Conservation (phyloP, 2,329 filamentous ascomycete genomes). For the Fusarium poae region DNA sequence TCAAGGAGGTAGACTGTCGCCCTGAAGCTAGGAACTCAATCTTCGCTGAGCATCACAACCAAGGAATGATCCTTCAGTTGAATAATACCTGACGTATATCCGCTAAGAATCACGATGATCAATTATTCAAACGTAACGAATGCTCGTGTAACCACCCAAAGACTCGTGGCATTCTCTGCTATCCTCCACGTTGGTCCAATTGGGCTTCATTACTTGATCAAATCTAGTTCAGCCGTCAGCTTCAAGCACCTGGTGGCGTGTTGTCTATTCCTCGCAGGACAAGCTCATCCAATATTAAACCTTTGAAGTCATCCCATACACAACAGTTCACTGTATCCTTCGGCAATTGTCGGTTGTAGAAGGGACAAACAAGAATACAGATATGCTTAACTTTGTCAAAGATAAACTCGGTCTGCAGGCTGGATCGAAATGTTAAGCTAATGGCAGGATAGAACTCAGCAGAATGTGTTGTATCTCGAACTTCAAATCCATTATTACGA, state of each 20-base stretch:
- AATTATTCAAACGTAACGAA: neutral
- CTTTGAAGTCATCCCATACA: conserved; percentile 1
- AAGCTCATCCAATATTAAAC: conserved; percentile 3
- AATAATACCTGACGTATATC: conserved; percentile 1
- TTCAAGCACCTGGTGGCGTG: conserved; percentile 2
- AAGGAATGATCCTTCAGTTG: neutral
- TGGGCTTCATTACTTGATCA: conserved; percentile 5
- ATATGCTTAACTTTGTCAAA: conserved; percentile 2
- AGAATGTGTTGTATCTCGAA: neutral
- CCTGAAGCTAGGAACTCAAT: neutral
- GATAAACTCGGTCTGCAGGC: neutral
- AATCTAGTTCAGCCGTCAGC: conserved; percentile 19
- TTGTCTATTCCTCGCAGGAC: conserved; percentile 6
- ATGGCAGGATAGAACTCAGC: neutral
- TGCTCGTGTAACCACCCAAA: conserved; percentile 32
- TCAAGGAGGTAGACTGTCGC: neutral
- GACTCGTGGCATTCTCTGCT: conserved; percentile 22
- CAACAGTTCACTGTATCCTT: neutral
- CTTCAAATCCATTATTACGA: neutral
- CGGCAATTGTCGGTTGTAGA: neutral
- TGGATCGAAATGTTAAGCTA: neutral
- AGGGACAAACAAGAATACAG: neutral
- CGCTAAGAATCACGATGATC: conserved; percentile 1
- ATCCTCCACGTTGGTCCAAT: conserved; percentile 17
- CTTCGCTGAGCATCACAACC: neutral